A percentile compares a stretch with the other conserved stretches of the same genome.
phyloP scores from a whole-genome alignment of 345 rosid genomes.

The Aquilaria malaccensis region DNA sequence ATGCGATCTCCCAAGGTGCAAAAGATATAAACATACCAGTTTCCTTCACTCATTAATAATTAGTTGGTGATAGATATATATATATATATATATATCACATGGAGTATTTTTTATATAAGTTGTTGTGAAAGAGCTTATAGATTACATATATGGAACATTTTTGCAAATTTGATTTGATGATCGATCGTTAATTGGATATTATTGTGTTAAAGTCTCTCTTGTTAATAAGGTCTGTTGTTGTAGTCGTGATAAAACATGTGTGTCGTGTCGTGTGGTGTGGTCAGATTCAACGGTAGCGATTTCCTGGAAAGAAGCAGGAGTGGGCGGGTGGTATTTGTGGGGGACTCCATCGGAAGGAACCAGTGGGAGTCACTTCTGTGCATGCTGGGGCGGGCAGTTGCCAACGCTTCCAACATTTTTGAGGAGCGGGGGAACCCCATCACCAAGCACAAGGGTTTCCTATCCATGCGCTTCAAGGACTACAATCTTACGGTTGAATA shows the following conservation, averaged over 20 bases:
- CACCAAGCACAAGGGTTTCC: conserved; percentile 80
- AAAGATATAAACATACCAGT: no score
- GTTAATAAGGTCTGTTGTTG: neutral
- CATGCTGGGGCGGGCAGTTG: conserved; percentile 53
- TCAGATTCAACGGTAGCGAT: conserved; percentile 72
- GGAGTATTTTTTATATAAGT: no score
- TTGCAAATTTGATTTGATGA: neutral
- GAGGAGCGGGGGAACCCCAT: conserved; percentile 70
- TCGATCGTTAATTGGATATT: neutral
- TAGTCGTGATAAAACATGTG: neutral
- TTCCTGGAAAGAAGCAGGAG: conserved; percentile 60
- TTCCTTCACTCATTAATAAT: no score
- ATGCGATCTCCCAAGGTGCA: conserved; percentile 69
- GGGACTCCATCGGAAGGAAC: conserved; percentile 87
- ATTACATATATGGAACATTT: neutral
- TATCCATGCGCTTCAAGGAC: conserved; percentile 57
- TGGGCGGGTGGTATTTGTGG: conserved; percentile 77
- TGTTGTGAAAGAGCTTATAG: no score
- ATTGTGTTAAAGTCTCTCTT: neutral
- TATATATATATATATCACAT: no score
- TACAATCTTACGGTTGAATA: conserved; percentile 77
- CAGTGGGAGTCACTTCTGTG: conserved; percentile 91
- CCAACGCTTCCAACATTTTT: conserved; percentile 51
- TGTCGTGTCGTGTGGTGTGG: no score
- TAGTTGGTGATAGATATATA: no score